Evolutionary conservation across 257 asterid species (phyloP), one percentile per base, ranked within the genome.

Genomic region (Gentiana straminea): DNA sequence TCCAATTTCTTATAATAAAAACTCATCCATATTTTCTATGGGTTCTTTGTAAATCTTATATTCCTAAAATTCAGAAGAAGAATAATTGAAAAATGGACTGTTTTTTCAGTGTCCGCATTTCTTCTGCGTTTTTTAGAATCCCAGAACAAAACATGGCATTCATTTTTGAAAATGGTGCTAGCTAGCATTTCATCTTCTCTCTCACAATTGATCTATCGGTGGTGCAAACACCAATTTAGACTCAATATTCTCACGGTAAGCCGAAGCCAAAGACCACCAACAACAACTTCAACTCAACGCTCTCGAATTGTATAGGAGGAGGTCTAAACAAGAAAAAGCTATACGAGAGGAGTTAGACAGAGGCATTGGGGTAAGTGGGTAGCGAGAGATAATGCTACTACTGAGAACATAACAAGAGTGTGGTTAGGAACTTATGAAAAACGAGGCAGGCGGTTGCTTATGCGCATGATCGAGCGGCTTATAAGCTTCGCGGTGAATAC

Each of bases 361-460:
- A 74, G 98, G 81, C 97, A 92, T 58, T 92, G 98, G 98, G 97
- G 98, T 1, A 92, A 85, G 54, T 92, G 98, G 98, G 98, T 91
- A 8, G 97, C 98, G 4, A n/a, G n/a, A n/a, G 98, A 91, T 52
- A 91, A 87, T 12, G 65, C 97, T 15, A 86, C 88, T 33, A 97
- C 98, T 2, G 94, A 87, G 73, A 91, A 91, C 70, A 62, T 97
- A 61, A 77, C 79, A 80, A 70, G 97, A 63, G 94, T 91, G 7
- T 91, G 98, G 98, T 77, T 91, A 0, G 98, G 98, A 15, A 91
- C 98, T 62, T 88, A 87, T 66, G 97, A 91, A 54, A 70, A 90
- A 10, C 85, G 97, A 12, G 98, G n/a, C n/a, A 91, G 56, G 86
- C 93, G 61, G 98, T 97, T 11, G 98, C 98, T 44, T 91, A 79